A percentile compares a stretch with the other conserved stretches of the same genome.
phyloP scores from a whole-genome alignment of 2,329 filamentous ascomycete species.

The Byssochlamys sp. region DNA sequence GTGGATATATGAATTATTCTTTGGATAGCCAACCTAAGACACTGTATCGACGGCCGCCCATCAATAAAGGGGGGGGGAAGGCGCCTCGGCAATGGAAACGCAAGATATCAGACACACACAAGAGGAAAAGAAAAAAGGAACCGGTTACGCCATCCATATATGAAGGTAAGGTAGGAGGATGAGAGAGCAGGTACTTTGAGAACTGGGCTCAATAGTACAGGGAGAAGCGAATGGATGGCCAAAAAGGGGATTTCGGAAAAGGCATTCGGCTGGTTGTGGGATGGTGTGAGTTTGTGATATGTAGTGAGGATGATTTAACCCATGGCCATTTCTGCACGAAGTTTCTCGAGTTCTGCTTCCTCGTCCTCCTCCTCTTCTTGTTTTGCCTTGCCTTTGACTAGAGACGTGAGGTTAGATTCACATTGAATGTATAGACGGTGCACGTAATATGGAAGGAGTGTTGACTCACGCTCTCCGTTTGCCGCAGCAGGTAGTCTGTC shows the following conservation, averaged over 20 bases:
- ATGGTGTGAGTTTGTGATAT: not conserved
- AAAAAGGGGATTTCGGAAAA: not conserved
- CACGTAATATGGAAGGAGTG: not conserved
- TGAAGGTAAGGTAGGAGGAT: not conserved
- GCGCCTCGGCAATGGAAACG: not conserved
- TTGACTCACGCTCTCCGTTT: conserved; percentile 62
- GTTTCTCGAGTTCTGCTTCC: conserved; percentile 81
- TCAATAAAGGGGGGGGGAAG: not conserved
- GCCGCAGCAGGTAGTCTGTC: conserved; percentile 66
- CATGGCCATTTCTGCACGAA: conserved; percentile 97
- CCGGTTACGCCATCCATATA: not conserved
- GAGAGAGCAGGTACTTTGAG: not conserved
- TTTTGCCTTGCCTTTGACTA: conserved; percentile 40
- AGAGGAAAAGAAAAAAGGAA: not conserved
- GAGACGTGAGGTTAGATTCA: conserved; percentile 4
- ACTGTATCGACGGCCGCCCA: not conserved
- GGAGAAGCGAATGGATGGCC: not conserved
- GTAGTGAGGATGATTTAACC: conserved; percentile 31
- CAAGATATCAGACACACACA: not conserved
- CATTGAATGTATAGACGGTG: not conserved
- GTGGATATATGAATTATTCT: not conserved
- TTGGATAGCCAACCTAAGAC: not conserved
- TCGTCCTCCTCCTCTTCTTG: conserved; percentile 76
- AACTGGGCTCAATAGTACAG: not conserved
- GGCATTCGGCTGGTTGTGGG: not conserved